A percentile compares a stretch with the other conserved stretches of the same genome.
These are phyloP conservation scores for Colletotrichum orbiculare DNA, from an alignment of 2,329 filamentous ascomycete genomes.

Conservation along the genomic window DNA sequence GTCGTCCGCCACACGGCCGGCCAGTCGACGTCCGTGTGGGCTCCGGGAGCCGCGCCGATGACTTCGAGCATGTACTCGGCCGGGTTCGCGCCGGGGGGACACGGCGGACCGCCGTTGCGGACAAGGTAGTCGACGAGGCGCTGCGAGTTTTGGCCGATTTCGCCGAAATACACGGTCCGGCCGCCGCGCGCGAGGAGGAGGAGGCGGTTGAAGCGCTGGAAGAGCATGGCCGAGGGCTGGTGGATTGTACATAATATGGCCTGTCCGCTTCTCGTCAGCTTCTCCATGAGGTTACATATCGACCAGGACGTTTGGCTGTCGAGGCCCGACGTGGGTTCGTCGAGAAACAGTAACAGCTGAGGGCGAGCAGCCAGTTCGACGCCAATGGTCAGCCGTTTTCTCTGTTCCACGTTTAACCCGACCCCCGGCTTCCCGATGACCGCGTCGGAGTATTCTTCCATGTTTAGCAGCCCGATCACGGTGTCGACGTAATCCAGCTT, in stretches of 20 bases:
- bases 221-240: conserved; percentile 37
- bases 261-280: conserved; percentile 63
- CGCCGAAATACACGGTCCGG: conserved; percentile 64
- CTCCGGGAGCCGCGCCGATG: conserved; percentile 52
- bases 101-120: conserved; percentile 58
- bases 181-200: conserved; percentile 34
- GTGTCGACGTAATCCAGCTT: conserved; percentile 45
- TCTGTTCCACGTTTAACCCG: conserved; percentile 55
- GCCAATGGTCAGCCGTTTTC: conserved; percentile 75
- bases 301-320: conserved; percentile 82
- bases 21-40: conserved; percentile 60
- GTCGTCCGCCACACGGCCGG: conserved; percentile 56
- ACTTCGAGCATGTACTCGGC: conserved; percentile 60
- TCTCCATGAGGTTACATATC: conserved; percentile 77
- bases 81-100: conserved; percentile 60
- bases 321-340: conserved; percentile 81
- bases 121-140: conserved; percentile 64
- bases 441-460: conserved; percentile 75
- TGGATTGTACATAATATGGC: conserved; percentile 49
- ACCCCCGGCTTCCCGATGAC: conserved; percentile 77
- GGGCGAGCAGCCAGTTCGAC: conserved; percentile 83
- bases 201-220: conserved; percentile 37
- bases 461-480: conserved; percentile 47
- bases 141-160: conserved; percentile 60
- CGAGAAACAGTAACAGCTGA: conserved; percentile 77